Evolutionary conservation across 106 monocot genomes (phyloP).

Genomic region (Dendrobium catenatum): DNA sequence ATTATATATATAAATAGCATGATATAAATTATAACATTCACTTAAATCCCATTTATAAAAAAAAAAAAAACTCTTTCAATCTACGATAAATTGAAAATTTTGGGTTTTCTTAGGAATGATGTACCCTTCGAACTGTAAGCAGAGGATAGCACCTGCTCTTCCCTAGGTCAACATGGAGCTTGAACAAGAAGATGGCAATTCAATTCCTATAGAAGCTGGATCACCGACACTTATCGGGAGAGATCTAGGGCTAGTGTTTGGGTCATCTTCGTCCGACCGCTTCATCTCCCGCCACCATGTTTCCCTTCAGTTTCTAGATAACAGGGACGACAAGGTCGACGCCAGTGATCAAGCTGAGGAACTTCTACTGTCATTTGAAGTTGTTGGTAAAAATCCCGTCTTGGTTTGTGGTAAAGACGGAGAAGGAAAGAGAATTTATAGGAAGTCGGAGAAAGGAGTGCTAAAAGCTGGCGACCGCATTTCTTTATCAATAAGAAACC

Average conservation of each 20-base stretch:
- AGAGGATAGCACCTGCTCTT: neutral
- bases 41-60: too few species aligned
- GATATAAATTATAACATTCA: too few species aligned
- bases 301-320: conserved; percentile 6
- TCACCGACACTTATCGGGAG: conserved; percentile 17
- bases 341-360: neutral
- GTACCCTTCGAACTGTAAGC: too few species aligned
- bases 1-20: too few species aligned
- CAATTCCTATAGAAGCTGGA: conserved; percentile 7
- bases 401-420: conserved; percentile 11
- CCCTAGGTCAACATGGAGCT: conserved; percentile 16
- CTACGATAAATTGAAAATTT: too few species aligned
- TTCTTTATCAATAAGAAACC: conserved; percentile 15
- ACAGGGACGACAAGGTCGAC: neutral
- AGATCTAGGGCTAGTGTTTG: conserved; percentile 5
- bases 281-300: conserved; percentile 41
- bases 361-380: conserved; percentile 21
- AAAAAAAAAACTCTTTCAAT: too few species aligned
- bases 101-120: too few species aligned
- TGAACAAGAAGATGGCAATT: conserved; percentile 7
- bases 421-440: conserved; percentile 3
- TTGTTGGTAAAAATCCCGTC: conserved; percentile 48
- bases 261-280: conserved; percentile 15
- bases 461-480: conserved; percentile 9
- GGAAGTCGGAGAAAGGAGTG: conserved; percentile 11